Conservation (phyloP, 352 stramenopile species). For the Phytopythium oedochilum region DNA sequence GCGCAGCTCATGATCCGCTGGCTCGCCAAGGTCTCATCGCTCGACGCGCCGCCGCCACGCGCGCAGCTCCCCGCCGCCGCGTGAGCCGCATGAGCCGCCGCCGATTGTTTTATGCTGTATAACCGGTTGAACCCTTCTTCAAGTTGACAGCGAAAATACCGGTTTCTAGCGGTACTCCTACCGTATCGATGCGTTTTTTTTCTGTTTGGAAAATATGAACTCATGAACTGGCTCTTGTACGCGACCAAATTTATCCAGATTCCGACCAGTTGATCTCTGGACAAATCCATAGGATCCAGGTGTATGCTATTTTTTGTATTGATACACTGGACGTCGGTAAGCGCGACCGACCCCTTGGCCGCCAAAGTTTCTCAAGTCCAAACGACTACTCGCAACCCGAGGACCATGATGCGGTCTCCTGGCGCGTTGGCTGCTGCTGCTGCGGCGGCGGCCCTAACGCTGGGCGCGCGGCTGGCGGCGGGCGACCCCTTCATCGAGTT, state of each 20-base stretch:
- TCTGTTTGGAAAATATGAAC: neutral
- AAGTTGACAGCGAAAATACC: too few relatives aligned
- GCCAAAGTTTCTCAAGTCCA: too few relatives aligned
- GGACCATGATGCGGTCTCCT: neutral
- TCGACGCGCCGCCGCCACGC: constrained; percentile 20
- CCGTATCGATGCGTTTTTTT: neutral
- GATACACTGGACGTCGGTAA: too few relatives aligned
- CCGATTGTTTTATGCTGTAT: too few relatives aligned
- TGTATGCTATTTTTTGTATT: too few relatives aligned
- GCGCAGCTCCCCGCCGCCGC: neutral
- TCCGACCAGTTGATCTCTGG: neutral
- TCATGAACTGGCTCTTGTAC: neutral
- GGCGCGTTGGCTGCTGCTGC: neutral
- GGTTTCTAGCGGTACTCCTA: neutral
- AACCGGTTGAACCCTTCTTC: too few relatives aligned
- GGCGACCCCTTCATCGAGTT: constrained; percentile 50
- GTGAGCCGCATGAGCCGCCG: too few relatives aligned
- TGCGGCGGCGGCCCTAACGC: neutral
- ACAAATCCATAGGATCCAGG: neutral
- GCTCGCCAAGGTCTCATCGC: constrained; percentile 46
- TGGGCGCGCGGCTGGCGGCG: neutral
- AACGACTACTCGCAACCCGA: too few relatives aligned
- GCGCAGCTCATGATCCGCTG: constrained; percentile 58
- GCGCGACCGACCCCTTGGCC: too few relatives aligned
- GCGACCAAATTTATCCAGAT: neutral